Base-by-base conservation (phyloP, 83 land plant species). In the Picea abies region DNA sequence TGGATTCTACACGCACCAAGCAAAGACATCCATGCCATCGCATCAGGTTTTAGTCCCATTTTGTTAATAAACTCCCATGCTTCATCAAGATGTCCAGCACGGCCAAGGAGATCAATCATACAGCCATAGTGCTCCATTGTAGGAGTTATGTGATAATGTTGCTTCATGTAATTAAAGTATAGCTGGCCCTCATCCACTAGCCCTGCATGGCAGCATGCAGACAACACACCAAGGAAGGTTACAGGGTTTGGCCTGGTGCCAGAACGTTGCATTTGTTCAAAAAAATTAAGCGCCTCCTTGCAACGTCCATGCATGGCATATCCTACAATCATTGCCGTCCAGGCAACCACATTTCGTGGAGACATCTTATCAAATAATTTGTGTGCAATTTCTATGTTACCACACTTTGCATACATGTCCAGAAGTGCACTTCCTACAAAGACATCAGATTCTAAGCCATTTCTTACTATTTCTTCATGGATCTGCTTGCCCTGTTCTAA, bases 371-470 rank as follows among this genome's bases (percentile, higher is more conserved):
- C 78, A 76, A 76, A 76, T 23, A 49, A 44, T 52, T 17, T 47
- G 23, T 49, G 56, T 3, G 60, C 58, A 25, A 14, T 76, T 49
- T 76, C 52, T 10, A 76, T 76, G 25, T 47, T 52, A 17, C 78
- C 78, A 4, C 78, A 76, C 44, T 76, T 76, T 49, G 60, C 78
- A 49, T 76, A 76, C 78, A 76, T 76, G 26, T 76, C 60, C 41
- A 76, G 17, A 37, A 76, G 60, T n/a, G 60, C 60, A 49, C 44
- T 76, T 15, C 49, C 78, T 49, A 76, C 78, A 76, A 49, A 44
- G 22, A 11, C 78, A 44, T 76, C 78, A 17, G 60, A 52, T 3
- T 37, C 39, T 16, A 19, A 49, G 22, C 78, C 78, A 49, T 25
- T 44, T 52, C 44, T 44, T 14, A 76, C 44, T 10, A 76, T 76